Base-by-base conservation (phyloP, 83 land plant genomes). In the Isoetes engelmannii region DNA sequence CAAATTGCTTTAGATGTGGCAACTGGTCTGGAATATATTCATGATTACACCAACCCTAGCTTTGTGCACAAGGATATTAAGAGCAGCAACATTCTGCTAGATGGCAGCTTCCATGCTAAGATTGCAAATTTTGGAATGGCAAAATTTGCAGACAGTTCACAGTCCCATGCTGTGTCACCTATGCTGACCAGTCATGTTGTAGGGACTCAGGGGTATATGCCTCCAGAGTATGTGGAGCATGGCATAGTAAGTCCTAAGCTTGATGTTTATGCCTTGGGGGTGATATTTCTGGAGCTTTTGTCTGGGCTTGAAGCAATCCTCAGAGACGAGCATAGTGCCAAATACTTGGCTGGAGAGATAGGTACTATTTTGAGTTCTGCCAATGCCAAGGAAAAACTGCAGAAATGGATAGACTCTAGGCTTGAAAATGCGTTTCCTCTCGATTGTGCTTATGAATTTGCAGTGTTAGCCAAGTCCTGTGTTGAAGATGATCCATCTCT, bases 241-340 rank as follows among this genome's bases (percentile, higher is more conserved):
- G 90, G 90, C 4, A 13, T 82, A 47, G 63, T 84, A 7, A 61
- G 85, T 5, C 42, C 81, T 0, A 80, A 84, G 72, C 46, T 82
- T 7, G 87, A 87, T 53, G 81, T 80, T 4, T 87, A 71, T 74
- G 87, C 85, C 19, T 87, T 82, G 68, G 90, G 87, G 5, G 80
- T 84, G 44, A 62, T 87, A 5, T 10, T 84, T 12, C 56, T 82
- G n/a, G 90, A 87, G 73, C 53, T 87, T 4, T 1, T 87, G 0
- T 51, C 83, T 19, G 87, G 85, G 43, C 75, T 70, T 51, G 82
- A 82, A 61, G 84, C 85, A 21, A 64, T 63, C n/a, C n/a, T n/a
- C n/a, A n/a, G n/a, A n/a, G n/a, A n/a, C n/a, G n/a, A n/a, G n/a
- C n/a, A n/a, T n/a, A n/a, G n/a, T n/a, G n/a, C n/a, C n/a, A n/a